phyloP scores from a whole-genome alignment of 2,329 filamentous ascomycete species.

The Fusarium decemcellulare region DNA sequence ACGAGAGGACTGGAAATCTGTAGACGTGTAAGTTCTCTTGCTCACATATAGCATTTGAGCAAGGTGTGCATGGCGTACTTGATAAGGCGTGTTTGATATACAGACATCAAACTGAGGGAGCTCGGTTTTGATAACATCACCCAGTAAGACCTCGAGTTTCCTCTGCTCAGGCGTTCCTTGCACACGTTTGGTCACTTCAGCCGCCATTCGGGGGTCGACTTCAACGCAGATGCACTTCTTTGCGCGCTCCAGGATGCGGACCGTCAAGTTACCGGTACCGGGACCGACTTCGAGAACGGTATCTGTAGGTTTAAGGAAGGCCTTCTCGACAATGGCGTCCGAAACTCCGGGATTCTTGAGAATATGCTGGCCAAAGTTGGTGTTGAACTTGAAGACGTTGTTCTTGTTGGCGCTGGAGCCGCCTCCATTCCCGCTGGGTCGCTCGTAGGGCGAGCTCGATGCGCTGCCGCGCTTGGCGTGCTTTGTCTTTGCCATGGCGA shows the following conservation, averaged over 20 bases:
- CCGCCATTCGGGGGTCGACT: constrained; percentile 96
- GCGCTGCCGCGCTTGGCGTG: constrained; percentile 67
- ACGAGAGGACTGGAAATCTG: constrained; percentile 92
- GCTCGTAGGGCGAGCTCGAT: constrained; percentile 60
- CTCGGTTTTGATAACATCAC: constrained; percentile 89
- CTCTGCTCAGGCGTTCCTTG: constrained; percentile 90
- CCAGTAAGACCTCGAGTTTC: constrained; percentile 88
- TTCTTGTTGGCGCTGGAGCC: constrained; percentile 64
- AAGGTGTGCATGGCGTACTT: constrained; percentile 57
- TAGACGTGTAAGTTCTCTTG: constrained; percentile 35
- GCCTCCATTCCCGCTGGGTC: constrained; percentile 46
- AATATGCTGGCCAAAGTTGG: constrained; percentile 88
- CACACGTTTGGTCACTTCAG: constrained; percentile 93
- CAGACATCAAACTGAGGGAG: constrained; percentile 84
- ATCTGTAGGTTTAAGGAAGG: constrained; percentile 90
- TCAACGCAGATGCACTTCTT: constrained; percentile 89
- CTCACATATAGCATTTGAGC: not conserved
- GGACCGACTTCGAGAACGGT: constrained; percentile 93
- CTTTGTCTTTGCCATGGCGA: constrained; percentile 67
- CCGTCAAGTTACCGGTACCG: constrained; percentile 90
- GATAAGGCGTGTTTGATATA: constrained; percentile 78
- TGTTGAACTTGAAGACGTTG: constrained; percentile 98
- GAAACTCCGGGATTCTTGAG: constrained; percentile 92
- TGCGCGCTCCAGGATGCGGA: constrained; percentile 88
- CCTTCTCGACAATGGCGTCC: constrained; percentile 79